phyloP scores from a whole-genome alignment of 2,329 filamentous ascomycete species.

The Neobulgaria alba region DNA sequence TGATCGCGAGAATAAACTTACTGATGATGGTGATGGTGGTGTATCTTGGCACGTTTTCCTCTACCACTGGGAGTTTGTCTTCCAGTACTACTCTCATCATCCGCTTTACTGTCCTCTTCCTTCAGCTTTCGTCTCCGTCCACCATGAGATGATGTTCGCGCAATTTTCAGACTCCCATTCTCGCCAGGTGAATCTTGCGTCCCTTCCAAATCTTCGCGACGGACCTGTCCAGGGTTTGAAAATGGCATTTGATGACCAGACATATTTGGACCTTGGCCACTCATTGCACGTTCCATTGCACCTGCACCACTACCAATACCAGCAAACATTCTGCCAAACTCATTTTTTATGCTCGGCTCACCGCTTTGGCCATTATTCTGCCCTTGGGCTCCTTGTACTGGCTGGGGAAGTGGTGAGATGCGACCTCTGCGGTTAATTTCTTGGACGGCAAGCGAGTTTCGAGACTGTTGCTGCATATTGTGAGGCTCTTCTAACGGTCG shows the following conservation, averaged over 20 bases:
- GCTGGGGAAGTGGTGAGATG: conserved; percentile 81
- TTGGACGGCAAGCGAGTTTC: conserved; percentile 64
- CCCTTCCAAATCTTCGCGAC: conserved; percentile 44
- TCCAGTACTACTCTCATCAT: conserved; percentile 59
- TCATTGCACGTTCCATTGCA: conserved; percentile 33
- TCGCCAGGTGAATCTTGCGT: conserved; percentile 35
- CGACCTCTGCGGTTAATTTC: conserved; percentile 75
- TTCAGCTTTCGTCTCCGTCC: conserved; percentile 62
- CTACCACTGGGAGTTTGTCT: conserved; percentile 49
- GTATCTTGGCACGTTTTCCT: conserved; percentile 62
- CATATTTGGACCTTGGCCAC: conserved; percentile 38
- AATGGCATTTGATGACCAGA: conserved; percentile 44
- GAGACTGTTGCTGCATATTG: conserved; percentile 43
- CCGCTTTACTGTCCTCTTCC: conserved; percentile 62
- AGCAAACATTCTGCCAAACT: conserved; percentile 90
- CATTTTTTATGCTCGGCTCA: conserved; percentile 86
- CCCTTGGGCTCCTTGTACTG: conserved; percentile 83
- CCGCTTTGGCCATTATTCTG: conserved; percentile 69
- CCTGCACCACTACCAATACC: conserved; percentile 72
- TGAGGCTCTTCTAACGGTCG: conserved; percentile 41
- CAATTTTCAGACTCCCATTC: conserved; percentile 31
- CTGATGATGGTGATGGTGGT: conserved; percentile 39
- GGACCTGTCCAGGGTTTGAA: conserved; percentile 35
- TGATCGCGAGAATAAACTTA: conserved; percentile 36
- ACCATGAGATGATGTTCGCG: conserved; percentile 35